These are phyloP conservation scores for Tuber magnatum DNA, from an alignment of 495 filamentous ascomycete species.

Conservation along the genomic window DNA sequence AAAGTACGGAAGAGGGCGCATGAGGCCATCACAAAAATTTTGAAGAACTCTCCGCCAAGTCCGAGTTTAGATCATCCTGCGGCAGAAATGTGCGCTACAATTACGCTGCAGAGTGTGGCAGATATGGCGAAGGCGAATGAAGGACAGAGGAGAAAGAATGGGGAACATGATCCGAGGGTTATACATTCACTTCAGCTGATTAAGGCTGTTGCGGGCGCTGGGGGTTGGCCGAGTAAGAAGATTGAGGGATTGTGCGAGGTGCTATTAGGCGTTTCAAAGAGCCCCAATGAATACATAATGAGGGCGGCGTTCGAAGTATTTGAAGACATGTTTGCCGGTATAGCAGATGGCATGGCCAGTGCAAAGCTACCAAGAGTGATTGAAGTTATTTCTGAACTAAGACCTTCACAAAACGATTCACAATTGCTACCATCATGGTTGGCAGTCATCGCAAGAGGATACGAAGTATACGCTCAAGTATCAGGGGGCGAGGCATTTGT, in stretches of 20 bases:
- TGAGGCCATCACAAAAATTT: conserved; percentile 74
- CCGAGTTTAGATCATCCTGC: conserved; percentile 88
- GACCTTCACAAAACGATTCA: conserved; percentile 81
- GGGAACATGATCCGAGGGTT: conserved; percentile 66
- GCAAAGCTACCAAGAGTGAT: conserved; percentile 81
- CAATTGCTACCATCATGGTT: conserved; percentile 94
- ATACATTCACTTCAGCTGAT: conserved; percentile 88
- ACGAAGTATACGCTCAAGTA: conserved; percentile 85
- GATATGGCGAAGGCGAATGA: conserved; percentile 59
- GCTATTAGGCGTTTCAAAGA: conserved; percentile 75
- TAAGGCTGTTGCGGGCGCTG: conserved; percentile 80
- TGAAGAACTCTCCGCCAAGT: conserved; percentile 75
- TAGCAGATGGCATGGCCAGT: conserved; percentile 71
- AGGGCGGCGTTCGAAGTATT: conserved; percentile 95
- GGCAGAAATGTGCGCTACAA: conserved; percentile 90
- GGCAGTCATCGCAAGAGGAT: conserved; percentile 84
- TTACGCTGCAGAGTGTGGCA: conserved; percentile 66
- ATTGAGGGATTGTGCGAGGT: conserved; percentile 85
- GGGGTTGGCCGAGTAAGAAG: conserved; percentile 95
- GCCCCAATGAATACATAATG: conserved; percentile 87
- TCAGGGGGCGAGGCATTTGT: conserved; percentile 78
- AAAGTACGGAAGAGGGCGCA: conserved; percentile 94
- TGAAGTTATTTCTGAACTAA: conserved; percentile 78
- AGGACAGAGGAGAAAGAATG: conserved; percentile 63
- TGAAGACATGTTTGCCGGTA: conserved; percentile 85